Percentiles rank a stretch among this genome's conserved stretches.
Evolutionary conservation across 768 basidiomycete species (phyloP).

Genomic region (Cystobasidium ongulense): DNA sequence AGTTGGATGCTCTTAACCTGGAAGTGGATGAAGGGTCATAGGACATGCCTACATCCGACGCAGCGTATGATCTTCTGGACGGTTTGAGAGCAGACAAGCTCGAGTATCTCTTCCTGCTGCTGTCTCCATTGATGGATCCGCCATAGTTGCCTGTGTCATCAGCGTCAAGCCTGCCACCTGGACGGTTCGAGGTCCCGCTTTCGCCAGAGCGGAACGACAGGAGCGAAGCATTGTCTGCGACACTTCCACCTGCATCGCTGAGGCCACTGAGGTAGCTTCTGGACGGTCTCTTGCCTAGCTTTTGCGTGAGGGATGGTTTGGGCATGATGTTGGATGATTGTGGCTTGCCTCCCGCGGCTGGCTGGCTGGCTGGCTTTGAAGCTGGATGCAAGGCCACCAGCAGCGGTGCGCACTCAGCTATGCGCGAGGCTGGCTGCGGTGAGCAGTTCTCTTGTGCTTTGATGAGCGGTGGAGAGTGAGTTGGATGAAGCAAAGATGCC

Average conservation of each 20-base stretch:
- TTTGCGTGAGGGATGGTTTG: conserved; percentile 12
- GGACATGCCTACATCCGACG: conserved; percentile 18
- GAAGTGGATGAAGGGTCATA: background rate
- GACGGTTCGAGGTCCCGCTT: background rate
- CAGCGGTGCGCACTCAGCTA: too few relatives aligned
- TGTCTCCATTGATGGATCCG: background rate
- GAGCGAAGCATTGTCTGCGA: background rate
- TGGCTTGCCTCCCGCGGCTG: background rate
- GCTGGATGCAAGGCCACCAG: background rate
- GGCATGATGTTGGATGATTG: background rate
- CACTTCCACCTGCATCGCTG: conserved; percentile 11
- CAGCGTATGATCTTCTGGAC: background rate
- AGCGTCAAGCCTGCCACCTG: background rate
- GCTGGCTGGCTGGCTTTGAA: background rate
- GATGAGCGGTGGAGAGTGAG: too few relatives aligned
- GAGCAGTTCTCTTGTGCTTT: too few relatives aligned
- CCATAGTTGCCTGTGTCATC: background rate
- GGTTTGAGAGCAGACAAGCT: background rate
- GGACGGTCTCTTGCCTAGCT: conserved; percentile 16
- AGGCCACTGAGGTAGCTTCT: conserved; percentile 24
- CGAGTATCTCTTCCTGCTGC: background rate
- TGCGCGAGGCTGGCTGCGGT: too few relatives aligned
- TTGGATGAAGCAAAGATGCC: too few relatives aligned
- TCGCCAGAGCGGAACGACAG: background rate
- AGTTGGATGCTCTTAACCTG: background rate